Base-by-base conservation (phyloP, 306 rosid species). In the Citrullus amarus region DNA sequence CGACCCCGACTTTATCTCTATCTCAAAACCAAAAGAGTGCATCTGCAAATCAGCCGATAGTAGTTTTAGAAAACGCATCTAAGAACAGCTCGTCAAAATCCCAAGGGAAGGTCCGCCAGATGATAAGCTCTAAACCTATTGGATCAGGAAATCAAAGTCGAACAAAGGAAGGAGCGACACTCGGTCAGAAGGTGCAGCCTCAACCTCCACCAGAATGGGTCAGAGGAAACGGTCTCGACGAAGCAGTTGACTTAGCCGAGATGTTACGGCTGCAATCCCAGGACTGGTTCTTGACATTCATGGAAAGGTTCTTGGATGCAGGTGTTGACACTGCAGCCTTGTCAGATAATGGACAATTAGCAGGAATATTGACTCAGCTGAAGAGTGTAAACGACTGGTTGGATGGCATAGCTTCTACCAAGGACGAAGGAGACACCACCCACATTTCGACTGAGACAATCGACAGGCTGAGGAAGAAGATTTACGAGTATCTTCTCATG, bases 331-430 rank as follows among this genome's bases (percentile, higher is more conserved):
- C 80, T 32, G 80, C 88, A 13, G 76, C 84, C 28, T 78, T 93
- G 86, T 93, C 97, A n/a, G 92, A 90, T 80, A 93, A 93, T 41
- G 96, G 91, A 65, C 96, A 93, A 86, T 86, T 93, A 84, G 92
- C 97, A 36, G 98, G 98, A 79, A 93, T 91, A 89, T 83, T 91
- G 84, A 90, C 92, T 78, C 98, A 93, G 81, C 89, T 93, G 14
- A 93, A 91, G 90, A 93, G 96, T 38, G 98, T 93, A 79, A 93
- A 93, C 9, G 93, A 93, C 83, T 93, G 98, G 98, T 84, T 93
- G 76, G 98, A 93, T 54, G 80, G 85, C 75, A 91, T 91, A 77
- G 89, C 88, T 5, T 83, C 85, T 14, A 84, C 18, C 82, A 85
- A 84, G 72, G 88, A 84, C 3, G 95, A 80, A 43, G 87, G 30